Evolutionary conservation across 2,329 filamentous ascomycete genomes (phyloP), one percentile per base, ranked within the genome.

Genomic region (Anthostomella pinea): DNA sequence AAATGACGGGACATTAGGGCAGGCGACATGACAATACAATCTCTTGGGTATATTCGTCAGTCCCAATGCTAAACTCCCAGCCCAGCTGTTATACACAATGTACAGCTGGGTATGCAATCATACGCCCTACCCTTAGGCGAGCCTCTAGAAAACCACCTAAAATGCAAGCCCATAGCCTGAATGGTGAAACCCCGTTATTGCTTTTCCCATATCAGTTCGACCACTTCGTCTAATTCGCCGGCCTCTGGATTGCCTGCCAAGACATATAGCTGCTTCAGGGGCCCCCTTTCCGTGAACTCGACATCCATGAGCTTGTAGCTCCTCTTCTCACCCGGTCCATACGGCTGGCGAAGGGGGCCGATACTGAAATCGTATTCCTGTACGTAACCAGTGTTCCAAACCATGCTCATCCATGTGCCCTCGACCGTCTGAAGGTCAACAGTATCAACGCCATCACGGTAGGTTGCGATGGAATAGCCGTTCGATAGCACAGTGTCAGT

Each of bases 221-320:
- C 49, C 7, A 74, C 68, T 46, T 71, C 66, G 38, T 74, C 70
- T 10, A 68, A 52, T 38, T 69, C 63, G 22, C 65, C 66, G 6
- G 56, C 53, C 8, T 58, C 43, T 26, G 61, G 56, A 21, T 65
- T 48, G 14, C 69, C 65, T 19, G 65, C 62, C 45, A 68, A 65
- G 6, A 81, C 61, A 40, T 79, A 81, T 30, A 75, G 62, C 53
- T 81, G 77, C n/a, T 68, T 66, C 6, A 81, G 61, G 28, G 60
- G 60, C 17, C 67, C 66, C 13, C 58, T 45, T 3, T 55, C 58
- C 20, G 67, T 62, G 8, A 64, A 45, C 24, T 68, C 62, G 1
- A 68, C 66, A 23, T 73, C 70, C 11, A 62, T 56, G 5, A 81
- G 56, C 8, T 55, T 53, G 40, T 72, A 79, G 35, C 68, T 75